Base-by-base conservation (phyloP, 768 basidiomycete species). In the Boletus barrowsii region DNA sequence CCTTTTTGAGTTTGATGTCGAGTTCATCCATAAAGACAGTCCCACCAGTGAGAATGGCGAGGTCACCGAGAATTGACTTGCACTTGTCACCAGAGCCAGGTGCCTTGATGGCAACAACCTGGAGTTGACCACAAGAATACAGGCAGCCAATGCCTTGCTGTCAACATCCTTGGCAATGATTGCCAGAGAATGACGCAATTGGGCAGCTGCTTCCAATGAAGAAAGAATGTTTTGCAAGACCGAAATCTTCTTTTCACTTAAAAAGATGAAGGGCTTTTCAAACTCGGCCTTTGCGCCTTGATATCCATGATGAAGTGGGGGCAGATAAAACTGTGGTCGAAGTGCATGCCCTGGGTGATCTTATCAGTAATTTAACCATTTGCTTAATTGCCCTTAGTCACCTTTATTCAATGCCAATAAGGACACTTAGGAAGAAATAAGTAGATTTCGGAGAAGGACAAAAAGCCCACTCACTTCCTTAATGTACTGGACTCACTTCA, bases 21-120 rank as follows among this genome's bases (percentile, higher is more conserved):
- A 99, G 85, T 69, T 93, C 92, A 62, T 85, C 95, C 39, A 92
- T 92, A 81, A 98, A 98, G 73, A 99, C 96, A 49, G 92, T 95
- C 57, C 96, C 94, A 47, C 96, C 96, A 5, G 96, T 98, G 61
- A 98, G 86, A 75, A 98, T 97, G 50, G 93, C 93, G 47, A 98
- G 82, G 68, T 98, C 95, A 55, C 96, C 96, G 51, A 98, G 88
- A 75, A 98, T 91, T 50, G 87, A 90, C 79, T 98, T 99, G 76
- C 96, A 88, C 84, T 98, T 99, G 77, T 98, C 96, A 65, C 96
- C 96, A 71, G 98, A 98, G 48, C 96, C 93, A 49, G 96, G 96
- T 17, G 96, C 95, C 79, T 99, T 98, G 76, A 98, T 84, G 45
- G 93, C 95, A 46, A 76, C 87, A 57, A 98, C 96, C 67, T 89